Percentiles rank a stretch among this genome's conserved stretches.
These are phyloP conservation scores for Fusarium scirpi DNA, from an alignment of 2,329 filamentous ascomycete genomes.

Conservation along the genomic window DNA sequence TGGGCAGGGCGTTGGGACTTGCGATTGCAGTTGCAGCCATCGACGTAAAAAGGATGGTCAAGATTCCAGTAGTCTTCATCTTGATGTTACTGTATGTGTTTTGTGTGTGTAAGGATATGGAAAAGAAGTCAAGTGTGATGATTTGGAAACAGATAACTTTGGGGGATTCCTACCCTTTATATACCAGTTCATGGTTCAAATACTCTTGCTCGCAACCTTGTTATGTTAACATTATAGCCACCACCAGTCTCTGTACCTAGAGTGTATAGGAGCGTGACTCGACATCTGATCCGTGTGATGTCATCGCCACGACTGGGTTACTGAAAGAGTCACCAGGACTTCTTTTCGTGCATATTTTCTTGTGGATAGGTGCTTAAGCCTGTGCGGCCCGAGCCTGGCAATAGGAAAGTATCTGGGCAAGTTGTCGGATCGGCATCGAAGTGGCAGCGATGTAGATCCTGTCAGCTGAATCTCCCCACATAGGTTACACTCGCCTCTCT, in stretches of 20 bases:
- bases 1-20: not conserved
- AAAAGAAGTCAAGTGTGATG: not conserved
- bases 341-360: not conserved
- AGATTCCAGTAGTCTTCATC: not conserved
- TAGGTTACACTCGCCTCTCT: not conserved
- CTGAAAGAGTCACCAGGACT: not conserved
- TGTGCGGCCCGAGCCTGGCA: not conserved
- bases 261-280: not conserved
- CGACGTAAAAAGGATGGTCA: not conserved
- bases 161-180: not conserved
- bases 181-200: not conserved
- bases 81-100: not conserved
- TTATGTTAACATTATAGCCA: not conserved
- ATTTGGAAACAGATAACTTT: not conserved
- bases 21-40: not conserved
- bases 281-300: not conserved
- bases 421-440: not conserved
- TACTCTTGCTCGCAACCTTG: not conserved
- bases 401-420: not conserved
- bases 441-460: not conserved
- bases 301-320: not conserved
- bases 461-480: not conserved
- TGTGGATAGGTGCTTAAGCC: not conserved
- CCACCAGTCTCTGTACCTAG: not conserved
- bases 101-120: not conserved